Conservation (phyloP, 1,284 basidiomycete genomes). For the Anthracocystis setariae region DNA sequence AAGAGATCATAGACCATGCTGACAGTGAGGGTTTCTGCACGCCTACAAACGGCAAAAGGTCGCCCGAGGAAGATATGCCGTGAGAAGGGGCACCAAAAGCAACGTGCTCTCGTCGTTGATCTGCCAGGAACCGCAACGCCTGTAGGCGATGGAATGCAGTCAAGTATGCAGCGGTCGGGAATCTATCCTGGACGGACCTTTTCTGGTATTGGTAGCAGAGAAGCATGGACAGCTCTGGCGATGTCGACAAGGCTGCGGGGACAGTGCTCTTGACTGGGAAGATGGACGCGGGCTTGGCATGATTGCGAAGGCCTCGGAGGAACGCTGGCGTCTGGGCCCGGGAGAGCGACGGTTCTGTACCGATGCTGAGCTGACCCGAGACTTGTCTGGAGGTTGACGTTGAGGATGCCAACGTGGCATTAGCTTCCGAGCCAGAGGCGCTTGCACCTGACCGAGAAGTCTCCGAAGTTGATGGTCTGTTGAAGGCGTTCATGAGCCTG, state of each 20-base stretch:
- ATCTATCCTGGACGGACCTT: background rate
- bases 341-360: slow-evolving; percentile 1
- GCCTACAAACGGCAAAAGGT: slow-evolving; percentile 39
- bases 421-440: slow-evolving; percentile 4
- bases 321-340: slow-evolving; percentile 16
- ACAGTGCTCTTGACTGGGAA: slow-evolving; percentile 20
- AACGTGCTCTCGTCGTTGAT: slow-evolving; percentile 32
- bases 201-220: slow-evolving; percentile 32
- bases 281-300: slow-evolving; percentile 14
- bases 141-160: slow-evolving; percentile 43
- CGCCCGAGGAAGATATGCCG: slow-evolving; percentile 40
- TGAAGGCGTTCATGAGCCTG: slow-evolving; percentile 40
- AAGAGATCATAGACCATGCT: slow-evolving; percentile 30
- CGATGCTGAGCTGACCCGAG: background rate
- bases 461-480: slow-evolving; percentile 20
- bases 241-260: slow-evolving; percentile 41
- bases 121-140: slow-evolving; percentile 36
- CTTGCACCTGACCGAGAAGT: slow-evolving; percentile 6
- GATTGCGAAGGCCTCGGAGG: slow-evolving; percentile 10
- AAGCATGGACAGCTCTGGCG: slow-evolving; percentile 51
- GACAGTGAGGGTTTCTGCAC: slow-evolving; percentile 21
- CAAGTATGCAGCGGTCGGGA: slow-evolving; percentile 26
- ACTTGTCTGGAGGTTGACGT: background rate
- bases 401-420: background rate
- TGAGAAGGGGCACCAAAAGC: slow-evolving; percentile 42